phyloP scores from a whole-genome alignment of 73 alveolate species.

The Paramecium tetraurelia region DNA sequence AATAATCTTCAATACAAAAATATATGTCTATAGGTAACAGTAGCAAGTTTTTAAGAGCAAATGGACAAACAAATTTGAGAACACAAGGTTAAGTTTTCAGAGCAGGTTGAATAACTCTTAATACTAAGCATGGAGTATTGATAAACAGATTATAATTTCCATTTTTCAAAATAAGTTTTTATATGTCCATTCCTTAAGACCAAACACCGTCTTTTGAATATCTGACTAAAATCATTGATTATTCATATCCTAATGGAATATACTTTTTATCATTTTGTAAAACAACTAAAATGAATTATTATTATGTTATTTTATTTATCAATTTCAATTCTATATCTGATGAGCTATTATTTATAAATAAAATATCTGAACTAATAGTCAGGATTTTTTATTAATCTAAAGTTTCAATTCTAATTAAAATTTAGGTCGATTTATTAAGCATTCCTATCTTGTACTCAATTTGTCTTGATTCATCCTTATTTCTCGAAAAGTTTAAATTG shows the following conservation, averaged over 20 bases:
- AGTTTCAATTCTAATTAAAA: neutral
- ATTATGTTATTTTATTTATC: neutral
- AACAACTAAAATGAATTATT: neutral
- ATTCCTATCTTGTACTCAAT: conserved; percentile 9
- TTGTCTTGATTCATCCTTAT: neutral
- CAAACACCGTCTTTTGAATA: neutral
- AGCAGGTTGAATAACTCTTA: neutral
- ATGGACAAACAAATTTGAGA: neutral
- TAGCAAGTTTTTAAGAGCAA: neutral
- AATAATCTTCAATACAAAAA: neutral
- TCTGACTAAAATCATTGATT: neutral
- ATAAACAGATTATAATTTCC: neutral
- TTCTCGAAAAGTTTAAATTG: neutral
- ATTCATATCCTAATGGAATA: conserved; percentile 25
- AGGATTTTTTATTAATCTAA: neutral
- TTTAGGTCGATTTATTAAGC: neutral
- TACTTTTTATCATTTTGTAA: neutral
- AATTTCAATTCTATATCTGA: neutral
- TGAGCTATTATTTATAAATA: neutral
- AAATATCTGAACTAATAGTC: neutral
- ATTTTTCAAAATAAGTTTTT: neutral
- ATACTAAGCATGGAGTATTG: neutral
- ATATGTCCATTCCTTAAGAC: neutral
- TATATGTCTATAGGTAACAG: neutral
- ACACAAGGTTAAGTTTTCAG: neutral